Percentiles rank a stretch among this genome's conserved stretches.
phyloP scores from a whole-genome alignment of 768 basidiomycete species.

The Amyloporia xantha region DNA sequence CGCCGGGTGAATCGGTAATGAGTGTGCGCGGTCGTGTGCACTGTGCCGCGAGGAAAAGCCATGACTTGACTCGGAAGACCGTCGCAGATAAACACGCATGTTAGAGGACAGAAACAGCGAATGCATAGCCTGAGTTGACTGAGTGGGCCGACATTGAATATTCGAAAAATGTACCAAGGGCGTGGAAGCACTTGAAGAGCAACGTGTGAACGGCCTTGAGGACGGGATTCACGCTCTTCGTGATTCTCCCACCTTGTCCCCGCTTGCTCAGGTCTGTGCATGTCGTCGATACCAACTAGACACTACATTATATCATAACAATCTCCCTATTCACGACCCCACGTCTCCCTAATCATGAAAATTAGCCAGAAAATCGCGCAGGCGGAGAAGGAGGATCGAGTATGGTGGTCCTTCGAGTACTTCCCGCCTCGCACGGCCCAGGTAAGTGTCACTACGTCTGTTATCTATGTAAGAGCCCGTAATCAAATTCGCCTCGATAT shows the following conservation, averaged over 20 bases:
- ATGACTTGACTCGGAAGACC: no score
- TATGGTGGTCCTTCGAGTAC: slow-evolving; percentile 99
- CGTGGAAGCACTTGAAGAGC: no score
- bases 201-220: slow-evolving; percentile 1
- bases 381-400: slow-evolving; percentile 74
- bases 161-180: no score
- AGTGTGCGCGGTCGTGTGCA: no score
- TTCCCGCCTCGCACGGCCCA: slow-evolving; percentile 95
- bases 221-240: no score
- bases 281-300: not conserved
- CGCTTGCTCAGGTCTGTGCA: not conserved
- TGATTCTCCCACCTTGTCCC: slow-evolving; percentile 6
- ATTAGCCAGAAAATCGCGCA: slow-evolving; percentile 91
- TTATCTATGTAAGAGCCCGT: slow-evolving; percentile 1
- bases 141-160: no score
- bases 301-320: slow-evolving; percentile 5
- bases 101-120: no score
- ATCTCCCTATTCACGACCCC: slow-evolving; percentile 12
- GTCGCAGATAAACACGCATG: no score
- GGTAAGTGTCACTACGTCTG: slow-evolving; percentile 35
- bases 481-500: slow-evolving; percentile 4
- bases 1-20: no score
- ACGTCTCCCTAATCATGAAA: slow-evolving; percentile 54
- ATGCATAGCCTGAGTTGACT: no score
- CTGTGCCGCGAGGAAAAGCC: no score